Percentiles rank a stretch among this genome's conserved stretches.
Conservation (phyloP, 768 basidiomycete genomes). For the Auricularia heimuer region DNA sequence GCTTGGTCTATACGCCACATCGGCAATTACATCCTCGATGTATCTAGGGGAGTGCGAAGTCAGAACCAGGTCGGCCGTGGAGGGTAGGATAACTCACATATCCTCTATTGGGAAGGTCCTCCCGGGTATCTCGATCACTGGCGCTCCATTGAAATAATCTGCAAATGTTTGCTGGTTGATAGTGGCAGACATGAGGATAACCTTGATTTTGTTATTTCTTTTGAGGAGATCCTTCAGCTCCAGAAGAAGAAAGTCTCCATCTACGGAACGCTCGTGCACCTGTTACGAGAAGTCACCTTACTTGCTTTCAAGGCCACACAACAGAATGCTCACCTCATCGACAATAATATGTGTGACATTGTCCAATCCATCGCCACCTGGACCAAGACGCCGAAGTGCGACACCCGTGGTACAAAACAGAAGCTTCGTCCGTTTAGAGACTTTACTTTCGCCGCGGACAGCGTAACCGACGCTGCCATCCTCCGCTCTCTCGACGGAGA, state of each 20-base stretch:
- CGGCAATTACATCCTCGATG: conserved; percentile 66
- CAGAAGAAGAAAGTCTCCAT: conserved; percentile 81
- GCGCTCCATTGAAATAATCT: conserved; percentile 73
- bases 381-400: conserved; percentile 67
- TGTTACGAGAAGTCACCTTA: conserved; percentile 19
- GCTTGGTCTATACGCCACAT: conserved; percentile 45
- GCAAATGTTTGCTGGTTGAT: conserved; percentile 84
- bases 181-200: conserved; percentile 90
- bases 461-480: conserved; percentile 81
- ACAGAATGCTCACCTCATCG: conserved; percentile 55
- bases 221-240: conserved; percentile 69
- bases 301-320: neutral
- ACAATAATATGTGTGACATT: conserved; percentile 78
- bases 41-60: conserved; percentile 44
- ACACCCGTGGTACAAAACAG: conserved; percentile 94
- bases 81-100: conserved; percentile 32
- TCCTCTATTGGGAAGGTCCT: conserved; percentile 70
- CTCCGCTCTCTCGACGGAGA: conserved; percentile 67
- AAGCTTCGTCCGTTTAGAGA: conserved; percentile 55
- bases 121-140: conserved; percentile 77
- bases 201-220: conserved; percentile 55
- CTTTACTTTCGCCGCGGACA: conserved; percentile 78
- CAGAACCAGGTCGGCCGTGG: conserved; percentile 3
- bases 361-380: conserved; percentile 54
- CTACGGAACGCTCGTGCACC: conserved; percentile 89